Evolutionary conservation across 2,329 filamentous ascomycete species (phyloP).

Genomic region (Trichoderma lentiforme): DNA sequence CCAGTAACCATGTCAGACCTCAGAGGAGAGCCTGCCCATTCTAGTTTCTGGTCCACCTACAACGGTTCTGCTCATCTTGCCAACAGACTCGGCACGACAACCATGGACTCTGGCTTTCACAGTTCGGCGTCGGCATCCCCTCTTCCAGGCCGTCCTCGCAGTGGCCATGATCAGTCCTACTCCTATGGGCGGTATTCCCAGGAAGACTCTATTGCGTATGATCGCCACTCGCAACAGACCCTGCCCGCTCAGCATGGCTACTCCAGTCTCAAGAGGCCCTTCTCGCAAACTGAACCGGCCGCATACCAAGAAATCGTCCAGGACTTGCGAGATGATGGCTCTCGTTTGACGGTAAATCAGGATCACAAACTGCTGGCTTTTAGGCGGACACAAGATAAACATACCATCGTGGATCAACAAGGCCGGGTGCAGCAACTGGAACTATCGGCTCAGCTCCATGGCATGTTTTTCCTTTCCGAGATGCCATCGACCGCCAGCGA

Average conservation of each 20-base stretch:
- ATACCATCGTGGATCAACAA: slow-evolving; percentile 58
- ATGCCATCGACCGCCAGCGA: slow-evolving; percentile 63
- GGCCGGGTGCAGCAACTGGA: slow-evolving; percentile 60
- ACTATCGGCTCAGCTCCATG: slow-evolving; percentile 71
- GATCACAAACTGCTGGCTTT: slow-evolving; percentile 61
- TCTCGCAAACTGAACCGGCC: slow-evolving; percentile 53
- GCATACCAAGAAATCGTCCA: slow-evolving; percentile 60
- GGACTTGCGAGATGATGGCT: slow-evolving; percentile 56
- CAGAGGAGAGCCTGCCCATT: slow-evolving; percentile 57
- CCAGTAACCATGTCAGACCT: slow-evolving; percentile 62
- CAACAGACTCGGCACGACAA: slow-evolving; percentile 45
- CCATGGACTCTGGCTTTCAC: slow-evolving; percentile 49
- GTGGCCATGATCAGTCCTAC: slow-evolving; percentile 48
- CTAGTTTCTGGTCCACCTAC: slow-evolving; percentile 58
- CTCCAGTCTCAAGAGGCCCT: slow-evolving; percentile 55
- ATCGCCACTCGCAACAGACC: slow-evolving; percentile 48
- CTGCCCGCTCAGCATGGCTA: slow-evolving; percentile 51
- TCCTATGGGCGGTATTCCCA: slow-evolving; percentile 53
- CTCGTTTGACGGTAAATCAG: slow-evolving; percentile 55
- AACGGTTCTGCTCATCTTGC: slow-evolving; percentile 52
- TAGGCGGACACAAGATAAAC: slow-evolving; percentile 55
- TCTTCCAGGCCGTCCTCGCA: slow-evolving; percentile 49
- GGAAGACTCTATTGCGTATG: slow-evolving; percentile 53
- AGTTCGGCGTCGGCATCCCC: slow-evolving; percentile 45
- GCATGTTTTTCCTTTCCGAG: slow-evolving; percentile 86